phyloP scores from a whole-genome alignment of 2,329 filamentous ascomycete species.

The Colletotrichum lindemuthianum region DNA sequence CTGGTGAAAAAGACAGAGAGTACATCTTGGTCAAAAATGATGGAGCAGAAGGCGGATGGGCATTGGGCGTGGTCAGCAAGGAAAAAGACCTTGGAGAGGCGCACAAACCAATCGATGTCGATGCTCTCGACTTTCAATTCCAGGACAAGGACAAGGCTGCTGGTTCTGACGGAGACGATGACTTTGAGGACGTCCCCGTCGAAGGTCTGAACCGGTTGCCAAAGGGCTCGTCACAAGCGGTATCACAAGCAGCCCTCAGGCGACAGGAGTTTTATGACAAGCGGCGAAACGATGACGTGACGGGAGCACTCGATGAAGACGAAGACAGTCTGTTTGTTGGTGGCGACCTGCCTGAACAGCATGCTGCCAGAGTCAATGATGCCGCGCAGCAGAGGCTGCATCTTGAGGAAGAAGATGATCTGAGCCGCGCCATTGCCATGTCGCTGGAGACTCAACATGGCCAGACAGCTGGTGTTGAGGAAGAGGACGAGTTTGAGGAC shows the following conservation, averaged over 20 bases:
- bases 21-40: constrained; percentile 98
- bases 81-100: constrained; percentile 82
- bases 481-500: constrained; percentile 61
- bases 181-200: constrained; percentile 93
- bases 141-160: constrained; percentile 68
- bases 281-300: constrained; percentile 25
- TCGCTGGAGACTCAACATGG: constrained; percentile 77
- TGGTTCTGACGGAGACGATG: constrained; percentile 73
- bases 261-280: constrained; percentile 12
- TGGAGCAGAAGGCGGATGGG: constrained; percentile 94
- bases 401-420: constrained; percentile 65
- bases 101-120: constrained; percentile 92
- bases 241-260: constrained; percentile 12
- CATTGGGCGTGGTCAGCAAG: constrained; percentile 89
- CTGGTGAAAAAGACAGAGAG: constrained; percentile 88
- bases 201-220: constrained; percentile 88
- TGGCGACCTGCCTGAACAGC: constrained; percentile 41
- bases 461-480: constrained; percentile 46
- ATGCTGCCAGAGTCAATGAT: constrained; percentile 22
- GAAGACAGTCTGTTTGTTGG: constrained; percentile 68
- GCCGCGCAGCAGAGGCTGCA: constrained; percentile 49
- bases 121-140: constrained; percentile 69
- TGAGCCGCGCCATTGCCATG: constrained; percentile 84
- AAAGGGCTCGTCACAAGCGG: constrained; percentile 1
- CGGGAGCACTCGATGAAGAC: constrained; percentile 47